These are phyloP conservation scores for Paracoccidioides lutzii DNA, from an alignment of 2,329 filamentous ascomycete genomes.

Conservation along the genomic window DNA sequence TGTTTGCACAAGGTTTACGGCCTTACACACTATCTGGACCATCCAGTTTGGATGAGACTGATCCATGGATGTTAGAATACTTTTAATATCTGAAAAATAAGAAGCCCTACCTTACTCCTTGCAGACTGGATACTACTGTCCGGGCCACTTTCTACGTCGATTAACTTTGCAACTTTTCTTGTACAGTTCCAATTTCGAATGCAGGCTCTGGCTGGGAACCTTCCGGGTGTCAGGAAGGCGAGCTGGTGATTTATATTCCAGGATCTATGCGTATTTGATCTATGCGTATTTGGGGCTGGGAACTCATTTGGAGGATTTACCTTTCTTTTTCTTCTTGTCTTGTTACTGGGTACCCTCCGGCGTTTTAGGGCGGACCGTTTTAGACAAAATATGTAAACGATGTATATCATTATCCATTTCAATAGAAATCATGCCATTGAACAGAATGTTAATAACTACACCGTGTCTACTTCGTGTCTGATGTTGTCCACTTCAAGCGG, in stretches of 20 bases:
- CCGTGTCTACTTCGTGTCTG: too few relatives aligned
- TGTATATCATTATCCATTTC: neutral
- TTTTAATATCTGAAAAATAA: neutral
- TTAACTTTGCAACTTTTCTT: constrained; percentile 3
- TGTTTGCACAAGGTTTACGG: neutral
- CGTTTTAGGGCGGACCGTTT: neutral
- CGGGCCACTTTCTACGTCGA: constrained; percentile 10
- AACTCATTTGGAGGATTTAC: neutral
- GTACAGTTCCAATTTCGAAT: constrained; percentile 80
- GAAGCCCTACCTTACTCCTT: neutral
- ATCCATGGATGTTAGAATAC: neutral
- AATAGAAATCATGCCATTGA: neutral
- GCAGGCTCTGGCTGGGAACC: constrained; percentile 68
- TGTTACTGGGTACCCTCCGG: neutral
- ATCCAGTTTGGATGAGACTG: neutral
- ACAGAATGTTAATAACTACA: too few relatives aligned
- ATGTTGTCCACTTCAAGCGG: too few relatives aligned
- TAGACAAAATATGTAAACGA: neutral
- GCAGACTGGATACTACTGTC: neutral
- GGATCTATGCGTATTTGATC: too few relatives aligned
- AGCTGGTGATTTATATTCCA: constrained; percentile 62
- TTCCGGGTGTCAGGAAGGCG: constrained; percentile 90
- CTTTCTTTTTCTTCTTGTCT: constrained; percentile 1
- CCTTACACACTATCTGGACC: neutral
- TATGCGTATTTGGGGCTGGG: neutral